Conservation (phyloP, 1,139 yeast genomes). For the Candida sp. region DNA sequence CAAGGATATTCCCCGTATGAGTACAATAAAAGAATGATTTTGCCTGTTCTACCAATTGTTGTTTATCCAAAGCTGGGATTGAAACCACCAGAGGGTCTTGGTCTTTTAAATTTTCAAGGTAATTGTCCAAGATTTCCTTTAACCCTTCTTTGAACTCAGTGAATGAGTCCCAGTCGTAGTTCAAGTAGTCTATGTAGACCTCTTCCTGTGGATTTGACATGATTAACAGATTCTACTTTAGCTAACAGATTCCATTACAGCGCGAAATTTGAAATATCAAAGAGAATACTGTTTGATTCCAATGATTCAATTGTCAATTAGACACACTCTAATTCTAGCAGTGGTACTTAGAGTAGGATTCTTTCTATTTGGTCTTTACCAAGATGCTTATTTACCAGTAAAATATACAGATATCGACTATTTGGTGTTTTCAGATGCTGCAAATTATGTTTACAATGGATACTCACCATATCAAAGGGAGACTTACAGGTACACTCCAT, state of each 20-base stretch:
- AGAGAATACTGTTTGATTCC: too few relatives aligned
- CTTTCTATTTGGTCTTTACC: slow-evolving; percentile 81
- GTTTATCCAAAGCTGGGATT: slow-evolving; percentile 41
- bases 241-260: too few relatives aligned
- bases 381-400: slow-evolving; percentile 75
- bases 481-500: slow-evolving; percentile 91
- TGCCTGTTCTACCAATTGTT: slow-evolving; percentile 53
- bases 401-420: slow-evolving; percentile 94
- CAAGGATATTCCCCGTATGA: slow-evolving; percentile 53
- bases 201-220: slow-evolving; percentile 26
- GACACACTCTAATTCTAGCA: slow-evolving; percentile 17
- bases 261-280: background rate
- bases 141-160: slow-evolving; percentile 40
- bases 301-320: slow-evolving; percentile 5
- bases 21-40: slow-evolving; percentile 58
- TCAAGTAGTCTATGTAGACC: slow-evolving; percentile 33
- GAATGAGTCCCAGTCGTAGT: slow-evolving; percentile 44
- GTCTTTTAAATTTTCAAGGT: slow-evolving; percentile 29
- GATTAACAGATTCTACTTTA: too few relatives aligned
- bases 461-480: slow-evolving; percentile 77
- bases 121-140: slow-evolving; percentile 30
- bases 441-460: slow-evolving; percentile 62
- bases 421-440: slow-evolving; percentile 89
- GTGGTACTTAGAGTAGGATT: slow-evolving; percentile 56
- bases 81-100: slow-evolving; percentile 31